These are phyloP conservation scores for Chytridium lagenaria DNA, from an alignment of 371 early-diverging fungal species.

Conservation along the genomic window DNA sequence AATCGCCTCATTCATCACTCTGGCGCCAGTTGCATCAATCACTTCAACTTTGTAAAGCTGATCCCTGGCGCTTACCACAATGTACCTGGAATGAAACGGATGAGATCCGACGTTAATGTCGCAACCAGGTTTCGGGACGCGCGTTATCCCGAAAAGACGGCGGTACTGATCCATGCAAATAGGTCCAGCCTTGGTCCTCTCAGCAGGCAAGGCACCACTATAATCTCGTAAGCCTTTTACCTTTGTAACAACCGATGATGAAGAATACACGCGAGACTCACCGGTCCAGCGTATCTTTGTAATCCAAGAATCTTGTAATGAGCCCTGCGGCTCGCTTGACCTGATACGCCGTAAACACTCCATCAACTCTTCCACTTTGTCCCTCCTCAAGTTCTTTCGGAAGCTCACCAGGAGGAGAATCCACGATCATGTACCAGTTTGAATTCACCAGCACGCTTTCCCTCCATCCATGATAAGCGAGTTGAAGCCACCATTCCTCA, in stretches of 20 bases:
- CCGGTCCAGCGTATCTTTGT: constrained; percentile 77
- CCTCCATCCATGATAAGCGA: constrained; percentile 90
- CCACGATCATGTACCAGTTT: constrained; percentile 80
- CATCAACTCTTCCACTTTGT: constrained; percentile 48
- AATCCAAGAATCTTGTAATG: constrained; percentile 68
- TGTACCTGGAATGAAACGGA: constrained; percentile 64
- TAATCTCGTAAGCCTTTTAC: no score
- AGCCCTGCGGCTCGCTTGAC: constrained; percentile 78
- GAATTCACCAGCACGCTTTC: constrained; percentile 83
- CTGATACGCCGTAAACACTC: constrained; percentile 66
- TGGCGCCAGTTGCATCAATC: constrained; percentile 40
- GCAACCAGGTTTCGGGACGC: constrained; percentile 70
- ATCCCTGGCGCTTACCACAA: constrained; percentile 75
- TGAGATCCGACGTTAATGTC: constrained; percentile 50
- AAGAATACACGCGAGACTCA: constrained; percentile 23
- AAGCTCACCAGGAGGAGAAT: constrained; percentile 8
- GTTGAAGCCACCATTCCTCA: constrained; percentile 76
- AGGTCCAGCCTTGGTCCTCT: constrained; percentile 67
- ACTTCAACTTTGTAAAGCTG: constrained; percentile 77
- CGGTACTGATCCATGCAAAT: constrained; percentile 91
- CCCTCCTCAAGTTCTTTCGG: constrained; percentile 48
- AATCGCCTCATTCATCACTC: constrained; percentile 71
- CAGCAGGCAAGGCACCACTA: constrained; percentile 73
- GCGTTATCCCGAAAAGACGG: constrained; percentile 75
- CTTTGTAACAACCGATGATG: constrained; percentile 6